phyloP scores from a whole-genome alignment of 441 rosid species.

The Raphanus hybrid region DNA sequence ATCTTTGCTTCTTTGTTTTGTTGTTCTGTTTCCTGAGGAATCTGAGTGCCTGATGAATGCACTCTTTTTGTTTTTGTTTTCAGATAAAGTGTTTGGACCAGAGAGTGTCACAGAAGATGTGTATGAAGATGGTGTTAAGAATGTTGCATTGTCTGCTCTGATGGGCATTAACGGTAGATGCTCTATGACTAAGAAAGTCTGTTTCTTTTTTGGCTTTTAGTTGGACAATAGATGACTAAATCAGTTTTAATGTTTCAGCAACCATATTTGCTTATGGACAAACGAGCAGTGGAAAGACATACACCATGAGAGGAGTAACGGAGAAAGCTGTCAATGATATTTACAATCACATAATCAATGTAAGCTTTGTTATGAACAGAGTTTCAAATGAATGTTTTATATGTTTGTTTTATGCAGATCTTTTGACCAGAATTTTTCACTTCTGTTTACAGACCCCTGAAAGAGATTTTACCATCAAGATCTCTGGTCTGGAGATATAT shows the following conservation, averaged over 20 bases:
- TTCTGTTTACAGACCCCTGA: conserved; percentile 74
- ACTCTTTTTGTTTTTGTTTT: conserved; percentile 20
- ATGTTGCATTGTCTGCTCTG: conserved; percentile 94
- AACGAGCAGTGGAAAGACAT: conserved; percentile 99
- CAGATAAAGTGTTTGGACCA: conserved; percentile 97
- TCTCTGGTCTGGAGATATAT: conserved; percentile 94
- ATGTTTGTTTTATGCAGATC: background rate
- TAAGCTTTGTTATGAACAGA: conserved; percentile 42
- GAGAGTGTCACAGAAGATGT: conserved; percentile 73
- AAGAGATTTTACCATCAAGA: conserved; percentile 89
- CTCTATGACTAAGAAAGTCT: background rate
- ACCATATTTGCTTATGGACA: conserved; percentile 98
- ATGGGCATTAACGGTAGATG: conserved; percentile 91
- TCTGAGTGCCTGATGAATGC: background rate
- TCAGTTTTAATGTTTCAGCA: conserved; percentile 44
- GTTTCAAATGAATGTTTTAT: background rate
- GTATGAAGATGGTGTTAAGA: conserved; percentile 96
- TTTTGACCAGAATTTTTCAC: conserved; percentile 32
- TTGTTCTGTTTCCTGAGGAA: background rate
- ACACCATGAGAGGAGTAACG: conserved; percentile 95
- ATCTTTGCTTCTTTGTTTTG: background rate
- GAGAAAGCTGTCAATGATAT: conserved; percentile 98
- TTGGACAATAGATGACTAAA: conserved; percentile 22
- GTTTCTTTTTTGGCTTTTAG: conserved; percentile 6
- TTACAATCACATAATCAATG: conserved; percentile 82